Conservation (phyloP, 352 stramenopile species). For the Thraustochytrium striatum region DNA sequence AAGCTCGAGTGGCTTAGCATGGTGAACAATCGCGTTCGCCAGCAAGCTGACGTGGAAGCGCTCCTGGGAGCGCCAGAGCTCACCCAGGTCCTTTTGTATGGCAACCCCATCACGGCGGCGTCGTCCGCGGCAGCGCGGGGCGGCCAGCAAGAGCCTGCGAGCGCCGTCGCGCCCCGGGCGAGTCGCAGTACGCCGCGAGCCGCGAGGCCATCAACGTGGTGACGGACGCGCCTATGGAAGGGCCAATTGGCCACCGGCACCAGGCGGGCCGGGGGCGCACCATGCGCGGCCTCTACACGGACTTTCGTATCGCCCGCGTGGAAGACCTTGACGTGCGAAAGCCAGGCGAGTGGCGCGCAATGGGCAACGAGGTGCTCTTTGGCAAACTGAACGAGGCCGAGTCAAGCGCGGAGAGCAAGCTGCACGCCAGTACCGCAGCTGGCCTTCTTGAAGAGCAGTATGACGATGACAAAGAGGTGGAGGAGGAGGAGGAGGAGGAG, state of each 20-base stretch:
- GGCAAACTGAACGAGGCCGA: not conserved
- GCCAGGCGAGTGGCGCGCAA: constrained; percentile 3
- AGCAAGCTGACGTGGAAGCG: not conserved
- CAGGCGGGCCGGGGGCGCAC: not conserved
- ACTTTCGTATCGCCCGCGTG: constrained; percentile 8
- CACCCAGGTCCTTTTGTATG: constrained; percentile 29
- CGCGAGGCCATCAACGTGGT: constrained; percentile 39
- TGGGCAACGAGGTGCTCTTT: not conserved
- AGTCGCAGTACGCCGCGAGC: not conserved
- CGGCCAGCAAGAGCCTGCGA: not conserved
- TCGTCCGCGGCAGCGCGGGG: not conserved
- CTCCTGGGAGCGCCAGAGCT: constrained; percentile 1
- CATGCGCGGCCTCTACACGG: constrained; percentile 4
- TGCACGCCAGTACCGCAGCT: not conserved
- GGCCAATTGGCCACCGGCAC: not conserved
- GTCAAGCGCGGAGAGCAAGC: not conserved
- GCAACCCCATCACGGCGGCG: constrained; percentile 9
- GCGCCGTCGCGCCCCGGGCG: not conserved
- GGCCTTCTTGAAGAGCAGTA: not conserved
- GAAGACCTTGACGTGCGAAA: constrained; percentile 15
- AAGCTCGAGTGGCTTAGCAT: constrained; percentile 39
- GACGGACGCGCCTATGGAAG: not conserved
- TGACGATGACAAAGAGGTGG: not conserved
- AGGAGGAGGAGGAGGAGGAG: not conserved
- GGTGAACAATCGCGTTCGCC: not conserved